Percentiles rank a stretch among this genome's conserved stretches.
Conservation (phyloP, 116 monocot genomes). For the Posidonia oceanica region DNA sequence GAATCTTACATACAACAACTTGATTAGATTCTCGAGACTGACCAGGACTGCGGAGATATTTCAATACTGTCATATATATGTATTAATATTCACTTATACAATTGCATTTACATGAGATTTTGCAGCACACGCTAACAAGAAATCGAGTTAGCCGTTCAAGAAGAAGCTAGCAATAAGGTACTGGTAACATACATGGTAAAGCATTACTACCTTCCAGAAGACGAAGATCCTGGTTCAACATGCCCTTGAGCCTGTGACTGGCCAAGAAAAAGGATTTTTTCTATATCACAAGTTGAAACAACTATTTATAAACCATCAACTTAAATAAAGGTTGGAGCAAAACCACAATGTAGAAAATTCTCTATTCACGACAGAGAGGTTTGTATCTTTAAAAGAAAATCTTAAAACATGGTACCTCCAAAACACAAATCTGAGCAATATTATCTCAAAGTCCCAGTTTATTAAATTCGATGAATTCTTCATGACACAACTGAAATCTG, state of each 20-base stretch:
- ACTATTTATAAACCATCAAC: constrained; percentile 9
- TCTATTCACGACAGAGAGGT: not conserved
- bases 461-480: constrained; percentile 78
- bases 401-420: constrained; percentile 41
- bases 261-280: constrained; percentile 21
- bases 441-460: constrained; percentile 89
- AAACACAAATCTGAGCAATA: constrained; percentile 95
- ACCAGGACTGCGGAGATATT: constrained; percentile 25
- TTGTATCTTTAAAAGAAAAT: not conserved
- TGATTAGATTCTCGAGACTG: constrained; percentile 28
- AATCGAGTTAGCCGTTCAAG: too few species aligned
- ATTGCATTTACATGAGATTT: not conserved
- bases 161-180: too few species aligned
- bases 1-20: constrained; percentile 86
- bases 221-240: constrained; percentile 16
- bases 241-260: constrained; percentile 44
- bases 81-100: not conserved
- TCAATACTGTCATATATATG: not conserved
- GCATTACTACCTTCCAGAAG: constrained; percentile 34
- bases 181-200: not conserved
- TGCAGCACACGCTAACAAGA: too few species aligned
- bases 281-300: constrained; percentile 18
- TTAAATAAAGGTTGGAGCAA: not conserved
- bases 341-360: not conserved
- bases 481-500: constrained; percentile 66